Base-by-base conservation (phyloP, 2,329 filamentous ascomycete species). In the Penicillium brevicompactum region DNA sequence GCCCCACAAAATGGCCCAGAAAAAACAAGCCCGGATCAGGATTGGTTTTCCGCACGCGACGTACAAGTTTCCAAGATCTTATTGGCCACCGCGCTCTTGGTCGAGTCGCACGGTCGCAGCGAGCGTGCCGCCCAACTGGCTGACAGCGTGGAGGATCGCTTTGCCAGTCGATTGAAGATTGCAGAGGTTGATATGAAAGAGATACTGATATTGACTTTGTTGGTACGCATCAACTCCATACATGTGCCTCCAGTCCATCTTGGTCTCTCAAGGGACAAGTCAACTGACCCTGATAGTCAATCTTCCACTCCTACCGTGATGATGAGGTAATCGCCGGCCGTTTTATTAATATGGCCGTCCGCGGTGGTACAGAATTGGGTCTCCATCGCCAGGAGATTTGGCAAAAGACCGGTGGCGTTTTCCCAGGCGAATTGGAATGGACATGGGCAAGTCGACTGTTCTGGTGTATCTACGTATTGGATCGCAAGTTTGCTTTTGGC, bases 61-160 rank as follows among this genome's bases (percentile, higher is more conserved):
- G 82, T 89, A 0, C 82, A 90, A 51, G 80, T 90, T 43, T 78
- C 96, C 47, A 97, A 96, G 72, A 84, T 95, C 61, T 81, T 96
- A 2, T 79, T 96, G 67, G 91, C 90, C 58, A 88, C 84, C 58
- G 89, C 88, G 0, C 74, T 94, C 56, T 82, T 88, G 1, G 83
- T 91, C 4, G 90, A 95, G 69, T 88, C 87, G 6, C 85, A 88
- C 61, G 92, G 91, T 0, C 85, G 88, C 57, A 93, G 90, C 69
- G 83, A 88, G 40, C 82, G 64, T 14, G 71, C 70, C 2, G 70
- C 68, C 1, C 55, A 67, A 32, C 49, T 72, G 46, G 70, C 70
- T 7, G 65, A 72, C 54, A 71, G 67, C 49, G 71, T 73, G 2
- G 70, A 73, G 49, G 67, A 73, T 52, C 68, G 62, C 11, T 74